phyloP scores from a whole-genome alignment of 192 early-diverging fungal genomes.

The Podochytrium sp. region DNA sequence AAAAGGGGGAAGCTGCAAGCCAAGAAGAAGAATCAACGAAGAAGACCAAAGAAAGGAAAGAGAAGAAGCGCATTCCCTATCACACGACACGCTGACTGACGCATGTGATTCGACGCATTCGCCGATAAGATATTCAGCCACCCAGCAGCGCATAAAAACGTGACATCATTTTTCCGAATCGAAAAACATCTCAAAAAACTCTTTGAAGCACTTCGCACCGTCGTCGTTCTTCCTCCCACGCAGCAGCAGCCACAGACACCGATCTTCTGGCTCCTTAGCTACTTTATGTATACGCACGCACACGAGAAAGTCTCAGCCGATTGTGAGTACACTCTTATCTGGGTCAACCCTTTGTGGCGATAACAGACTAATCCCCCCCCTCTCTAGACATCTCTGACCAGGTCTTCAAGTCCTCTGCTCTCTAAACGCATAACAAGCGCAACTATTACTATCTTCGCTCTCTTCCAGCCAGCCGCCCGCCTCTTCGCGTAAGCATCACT shows the following conservation, averaged over 20 bases:
- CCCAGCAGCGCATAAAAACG: no score
- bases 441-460: not conserved
- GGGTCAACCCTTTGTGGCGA: not conserved
- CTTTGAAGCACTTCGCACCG: not conserved
- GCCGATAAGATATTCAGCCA: no score
- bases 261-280: not conserved
- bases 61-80: no score
- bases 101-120: no score
- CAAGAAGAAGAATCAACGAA: no score
- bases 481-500: no score
- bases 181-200: constrained; percentile 2
- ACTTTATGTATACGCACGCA: constrained; percentile 24
- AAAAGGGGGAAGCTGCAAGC: no score
- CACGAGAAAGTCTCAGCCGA: constrained; percentile 22
- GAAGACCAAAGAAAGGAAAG: no score
- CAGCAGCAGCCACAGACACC: not conserved
- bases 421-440: not conserved
- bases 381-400: not conserved
- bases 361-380: not conserved
- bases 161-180: no score
- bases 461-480: not conserved
- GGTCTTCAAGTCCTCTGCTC: constrained; percentile 18
- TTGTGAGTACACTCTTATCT: not conserved
- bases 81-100: no score
- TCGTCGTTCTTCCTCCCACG: not conserved